Conservation (phyloP, 306 rosid genomes). For the Gynostemma pentaphyllum region DNA sequence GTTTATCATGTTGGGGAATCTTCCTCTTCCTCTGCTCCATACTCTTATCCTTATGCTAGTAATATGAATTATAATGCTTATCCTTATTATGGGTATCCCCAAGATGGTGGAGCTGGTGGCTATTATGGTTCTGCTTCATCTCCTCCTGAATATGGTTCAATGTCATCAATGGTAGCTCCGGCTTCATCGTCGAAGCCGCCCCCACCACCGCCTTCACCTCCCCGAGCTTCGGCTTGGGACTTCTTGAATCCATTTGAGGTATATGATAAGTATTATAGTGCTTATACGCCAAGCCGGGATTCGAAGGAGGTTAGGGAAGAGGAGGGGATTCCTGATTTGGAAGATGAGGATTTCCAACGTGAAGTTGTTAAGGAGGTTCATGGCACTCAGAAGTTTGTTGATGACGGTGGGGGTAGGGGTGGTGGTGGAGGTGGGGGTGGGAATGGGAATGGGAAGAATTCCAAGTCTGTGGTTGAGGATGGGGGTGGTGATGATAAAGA, state of each 20-base stretch:
- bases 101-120: conserved; percentile 30
- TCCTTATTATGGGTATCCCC: conserved; percentile 21
- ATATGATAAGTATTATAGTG: conserved; percentile 32
- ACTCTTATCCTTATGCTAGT: conserved; percentile 9
- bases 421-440: too few relatives aligned
- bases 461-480: conserved; percentile 13
- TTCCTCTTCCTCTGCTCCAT: conserved; percentile 35
- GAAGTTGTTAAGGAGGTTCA: conserved; percentile 82
- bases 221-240: conserved; percentile 60
- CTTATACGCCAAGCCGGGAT: conserved; percentile 59
- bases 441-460: too few relatives aligned
- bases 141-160: conserved; percentile 23
- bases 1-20: conserved; percentile 55
- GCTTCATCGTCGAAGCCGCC: conserved; percentile 43
- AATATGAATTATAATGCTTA: conserved; percentile 17
- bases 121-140: conserved; percentile 21
- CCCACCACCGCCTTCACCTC: conserved; percentile 88
- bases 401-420: conserved; percentile 12
- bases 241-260: conserved; percentile 53
- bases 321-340: conserved; percentile 97
- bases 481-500: conserved; percentile 15
- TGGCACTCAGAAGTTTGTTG: conserved; percentile 43
- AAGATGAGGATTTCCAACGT: conserved; percentile 54
- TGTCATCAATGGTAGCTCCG: conserved; percentile 15
- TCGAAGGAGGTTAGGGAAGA: conserved; percentile 76